Evolutionary conservation across 1,284 basidiomycete genomes (phyloP).

Genomic region (Naganishia albida): DNA sequence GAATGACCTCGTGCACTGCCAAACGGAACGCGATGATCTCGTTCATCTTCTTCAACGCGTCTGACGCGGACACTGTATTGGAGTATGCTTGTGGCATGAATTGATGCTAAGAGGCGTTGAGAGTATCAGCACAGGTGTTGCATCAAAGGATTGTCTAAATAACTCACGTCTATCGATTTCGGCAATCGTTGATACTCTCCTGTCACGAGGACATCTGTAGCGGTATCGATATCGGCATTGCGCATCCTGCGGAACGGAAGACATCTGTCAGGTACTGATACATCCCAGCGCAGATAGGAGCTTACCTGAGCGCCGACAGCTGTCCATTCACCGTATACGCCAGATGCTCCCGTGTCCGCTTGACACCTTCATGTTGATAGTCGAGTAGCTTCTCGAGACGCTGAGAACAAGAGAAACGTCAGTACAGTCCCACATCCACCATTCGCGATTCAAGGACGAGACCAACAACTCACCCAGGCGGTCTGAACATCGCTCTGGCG

Average conservation of each 20-base stretch:
- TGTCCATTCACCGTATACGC: conserved; percentile 16
- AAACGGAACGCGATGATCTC: conserved; percentile 26
- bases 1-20: conserved; percentile 21
- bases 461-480: conserved; percentile 10
- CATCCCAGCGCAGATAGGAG: background rate
- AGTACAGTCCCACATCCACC: background rate
- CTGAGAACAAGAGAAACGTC: background rate
- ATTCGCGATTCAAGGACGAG: background rate
- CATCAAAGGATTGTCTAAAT: background rate
- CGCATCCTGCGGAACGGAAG: conserved; percentile 12
- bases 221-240: conserved; percentile 26
- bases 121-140: background rate
- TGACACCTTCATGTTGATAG: conserved; percentile 23
- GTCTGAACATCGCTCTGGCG: conserved; percentile 23
- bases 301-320: conserved; percentile 17
- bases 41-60: conserved; percentile 23
- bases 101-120: conserved; percentile 18
- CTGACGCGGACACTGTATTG: conserved; percentile 6
- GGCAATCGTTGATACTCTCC: conserved; percentile 28
- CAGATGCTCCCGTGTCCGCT: conserved; percentile 21
- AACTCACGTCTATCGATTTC: conserved; percentile 20
- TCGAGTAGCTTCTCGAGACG: conserved; percentile 24
- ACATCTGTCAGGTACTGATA: background rate
- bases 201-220: conserved; percentile 21
- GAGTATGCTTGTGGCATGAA: conserved; percentile 8